These are phyloP conservation scores for Penicillium fimorum DNA, from an alignment of 495 filamentous ascomycete species.

Conservation along the genomic window DNA sequence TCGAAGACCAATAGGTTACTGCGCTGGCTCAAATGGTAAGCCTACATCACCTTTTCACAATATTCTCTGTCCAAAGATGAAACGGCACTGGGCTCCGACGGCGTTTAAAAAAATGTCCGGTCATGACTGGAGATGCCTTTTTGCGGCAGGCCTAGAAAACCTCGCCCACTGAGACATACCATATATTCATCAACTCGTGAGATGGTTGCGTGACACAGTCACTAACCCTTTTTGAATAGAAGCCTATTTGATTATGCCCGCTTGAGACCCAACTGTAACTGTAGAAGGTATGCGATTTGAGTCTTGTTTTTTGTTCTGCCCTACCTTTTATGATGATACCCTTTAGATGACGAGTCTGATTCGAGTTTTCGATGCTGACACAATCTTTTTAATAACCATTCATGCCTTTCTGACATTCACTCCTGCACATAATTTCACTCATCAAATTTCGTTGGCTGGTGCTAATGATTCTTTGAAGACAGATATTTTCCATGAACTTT, in stretches of 20 bases:
- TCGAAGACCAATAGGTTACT: slow-evolving; percentile 17
- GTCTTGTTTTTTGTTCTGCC: slow-evolving; percentile 10
- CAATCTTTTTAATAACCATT: slow-evolving; percentile 54
- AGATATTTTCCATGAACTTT: slow-evolving; percentile 6
- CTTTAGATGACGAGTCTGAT: slow-evolving; percentile 64
- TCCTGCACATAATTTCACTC: slow-evolving; percentile 10
- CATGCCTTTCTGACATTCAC: slow-evolving; percentile 53
- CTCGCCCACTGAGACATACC: slow-evolving; percentile 87
- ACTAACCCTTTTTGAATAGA: slow-evolving; percentile 34
- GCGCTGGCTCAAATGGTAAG: slow-evolving; percentile 31
- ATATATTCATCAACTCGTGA: slow-evolving; percentile 22
- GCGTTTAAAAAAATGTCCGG: slow-evolving; percentile 48
- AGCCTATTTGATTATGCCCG: neutral
- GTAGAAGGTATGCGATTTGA: slow-evolving; percentile 25
- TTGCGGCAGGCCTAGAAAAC: slow-evolving; percentile 99
- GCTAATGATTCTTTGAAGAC: slow-evolving; percentile 28
- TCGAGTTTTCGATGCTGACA: slow-evolving; percentile 61
- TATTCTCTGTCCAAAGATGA: slow-evolving; percentile 69
- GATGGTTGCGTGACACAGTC: slow-evolving; percentile 24
- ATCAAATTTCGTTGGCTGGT: slow-evolving; percentile 17
- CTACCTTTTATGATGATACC: slow-evolving; percentile 48
- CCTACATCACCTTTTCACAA: slow-evolving; percentile 15
- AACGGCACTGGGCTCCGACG: slow-evolving; percentile 99
- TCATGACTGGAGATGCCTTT: slow-evolving; percentile 84
- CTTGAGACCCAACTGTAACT: slow-evolving; percentile 9